A percentile compares a stretch with the other conserved stretches of the same genome.
Conservation (phyloP, 2,329 filamentous ascomycete genomes). For the Aspergillus nomiae region DNA sequence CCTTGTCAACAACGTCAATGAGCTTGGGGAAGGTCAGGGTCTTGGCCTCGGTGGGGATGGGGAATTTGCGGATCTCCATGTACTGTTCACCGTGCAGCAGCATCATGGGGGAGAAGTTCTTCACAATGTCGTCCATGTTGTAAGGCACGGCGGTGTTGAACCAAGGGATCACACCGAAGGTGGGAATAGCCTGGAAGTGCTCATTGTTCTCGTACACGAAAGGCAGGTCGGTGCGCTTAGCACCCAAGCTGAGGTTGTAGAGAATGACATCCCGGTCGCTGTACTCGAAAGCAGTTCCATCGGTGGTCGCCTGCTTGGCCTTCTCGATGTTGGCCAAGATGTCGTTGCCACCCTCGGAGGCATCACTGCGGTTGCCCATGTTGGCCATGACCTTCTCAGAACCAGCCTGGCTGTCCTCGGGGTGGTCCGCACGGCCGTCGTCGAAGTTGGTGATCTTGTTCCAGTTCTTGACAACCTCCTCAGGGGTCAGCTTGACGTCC, state of each 20-base stretch:
- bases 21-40: constrained; percentile 77
- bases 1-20: constrained; percentile 95
- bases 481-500: constrained; percentile 78
- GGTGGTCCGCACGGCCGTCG: constrained; percentile 82
- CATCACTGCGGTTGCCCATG: constrained; percentile 71
- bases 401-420: constrained; percentile 74
- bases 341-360: constrained; percentile 56
- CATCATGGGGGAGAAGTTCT: constrained; percentile 98
- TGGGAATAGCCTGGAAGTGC: constrained; percentile 89
- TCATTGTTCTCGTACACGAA: constrained; percentile 90
- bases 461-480: constrained; percentile 77
- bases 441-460: constrained; percentile 83
- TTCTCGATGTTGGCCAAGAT: constrained; percentile 74
- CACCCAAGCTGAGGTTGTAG: constrained; percentile 93
- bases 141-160: constrained; percentile 84
- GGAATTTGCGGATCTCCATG: constrained; percentile 89
- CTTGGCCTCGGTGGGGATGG: constrained; percentile 80
- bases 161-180: constrained; percentile 94
- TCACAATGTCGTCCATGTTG: constrained; percentile 77
- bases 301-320: constrained; percentile 70
- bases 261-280: constrained; percentile 87
- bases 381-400: constrained; percentile 82
- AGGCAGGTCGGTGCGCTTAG: constrained; percentile 83
- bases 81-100: constrained; percentile 98
- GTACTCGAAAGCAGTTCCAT: constrained; percentile 78